phyloP scores from a whole-genome alignment of 495 filamentous ascomycete species.

The Penicillium lividum region DNA sequence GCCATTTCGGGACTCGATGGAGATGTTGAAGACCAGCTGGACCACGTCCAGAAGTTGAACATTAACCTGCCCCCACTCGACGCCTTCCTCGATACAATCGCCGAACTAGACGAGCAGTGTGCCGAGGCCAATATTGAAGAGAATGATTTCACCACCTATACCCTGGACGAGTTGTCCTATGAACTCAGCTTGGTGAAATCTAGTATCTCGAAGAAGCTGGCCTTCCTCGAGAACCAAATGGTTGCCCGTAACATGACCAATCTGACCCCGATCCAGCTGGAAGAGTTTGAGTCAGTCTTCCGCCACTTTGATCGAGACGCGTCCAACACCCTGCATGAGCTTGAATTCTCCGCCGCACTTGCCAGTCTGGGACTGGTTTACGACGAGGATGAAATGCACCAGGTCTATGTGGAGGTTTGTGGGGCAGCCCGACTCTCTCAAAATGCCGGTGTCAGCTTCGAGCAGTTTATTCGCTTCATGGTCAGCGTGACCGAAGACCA shows the following conservation, averaged over 20 bases:
- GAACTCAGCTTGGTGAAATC: slow-evolving; percentile 88
- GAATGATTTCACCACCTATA: slow-evolving; percentile 98
- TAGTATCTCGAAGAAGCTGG: slow-evolving; percentile 89
- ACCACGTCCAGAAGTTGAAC: slow-evolving; percentile 77
- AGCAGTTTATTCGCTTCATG: slow-evolving; percentile 99
- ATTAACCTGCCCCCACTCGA: slow-evolving; percentile 84
- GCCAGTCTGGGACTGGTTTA: slow-evolving; percentile 93
- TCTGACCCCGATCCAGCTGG: slow-evolving; percentile 93
- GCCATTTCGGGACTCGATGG: slow-evolving; percentile 94
- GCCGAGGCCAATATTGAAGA: slow-evolving; percentile 97
- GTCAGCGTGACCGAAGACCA: slow-evolving; percentile 98
- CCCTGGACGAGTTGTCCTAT: slow-evolving; percentile 92
- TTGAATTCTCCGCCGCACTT: slow-evolving; percentile 93
- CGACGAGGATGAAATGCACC: slow-evolving; percentile 94
- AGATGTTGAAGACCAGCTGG: slow-evolving; percentile 89
- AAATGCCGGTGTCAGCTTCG: slow-evolving; percentile 77
- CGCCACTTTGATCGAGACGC: slow-evolving; percentile 95
- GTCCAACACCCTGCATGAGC: slow-evolving; percentile 85
- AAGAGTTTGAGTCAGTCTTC: slow-evolving; percentile 98
- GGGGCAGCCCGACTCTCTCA: slow-evolving; percentile 42
- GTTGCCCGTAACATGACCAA: slow-evolving; percentile 99
- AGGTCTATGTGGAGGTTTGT: slow-evolving; percentile 81
- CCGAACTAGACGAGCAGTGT: slow-evolving; percentile 80
- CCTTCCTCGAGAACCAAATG: slow-evolving; percentile 95
- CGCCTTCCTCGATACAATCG: slow-evolving; percentile 81